A percentile compares a stretch with the other conserved stretches of the same genome.
phyloP scores from a whole-genome alignment of 805 yeast species.

The Barnettozyma populi region DNA sequence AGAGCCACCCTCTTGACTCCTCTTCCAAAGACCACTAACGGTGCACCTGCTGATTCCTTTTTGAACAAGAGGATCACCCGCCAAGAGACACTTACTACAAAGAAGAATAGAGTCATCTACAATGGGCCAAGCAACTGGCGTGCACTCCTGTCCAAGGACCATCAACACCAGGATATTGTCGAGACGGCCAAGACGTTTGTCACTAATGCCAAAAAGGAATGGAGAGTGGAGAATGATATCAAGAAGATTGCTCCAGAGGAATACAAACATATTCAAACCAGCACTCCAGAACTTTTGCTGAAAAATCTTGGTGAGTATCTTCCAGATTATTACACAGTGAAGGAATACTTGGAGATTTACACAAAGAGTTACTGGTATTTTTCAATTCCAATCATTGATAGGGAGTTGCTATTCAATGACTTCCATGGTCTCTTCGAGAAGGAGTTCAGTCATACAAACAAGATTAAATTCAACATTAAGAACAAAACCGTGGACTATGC shows the following conservation, averaged over 20 bases:
- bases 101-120: slow-evolving; percentile 11
- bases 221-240: slow-evolving; percentile 16
- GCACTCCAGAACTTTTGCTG: slow-evolving; percentile 12
- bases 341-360: slow-evolving; percentile 14
- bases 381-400: slow-evolving; percentile 17
- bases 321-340: slow-evolving; percentile 16
- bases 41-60: neutral
- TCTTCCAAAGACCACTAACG: neutral
- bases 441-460: slow-evolving; percentile 1
- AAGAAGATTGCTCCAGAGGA: slow-evolving; percentile 7
- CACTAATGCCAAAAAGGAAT: slow-evolving; percentile 18
- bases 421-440: slow-evolving; percentile 14
- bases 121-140: slow-evolving; percentile 23
- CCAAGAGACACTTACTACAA: slow-evolving; percentile 7
- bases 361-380: slow-evolving; percentile 15
- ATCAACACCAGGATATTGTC: slow-evolving; percentile 6
- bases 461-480: slow-evolving; percentile 6
- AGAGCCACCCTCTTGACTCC: neutral
- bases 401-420: slow-evolving; percentile 9
- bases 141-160: slow-evolving; percentile 9
- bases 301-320: slow-evolving; percentile 12
- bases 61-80: slow-evolving; percentile 5
- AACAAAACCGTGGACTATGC: slow-evolving; percentile 18
- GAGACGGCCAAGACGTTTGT: slow-evolving; percentile 12
- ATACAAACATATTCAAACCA: slow-evolving; percentile 9